These are phyloP conservation scores for Fusarium chlamydosporum DNA, from an alignment of 2,329 filamentous ascomycete species.

Conservation along the genomic window DNA sequence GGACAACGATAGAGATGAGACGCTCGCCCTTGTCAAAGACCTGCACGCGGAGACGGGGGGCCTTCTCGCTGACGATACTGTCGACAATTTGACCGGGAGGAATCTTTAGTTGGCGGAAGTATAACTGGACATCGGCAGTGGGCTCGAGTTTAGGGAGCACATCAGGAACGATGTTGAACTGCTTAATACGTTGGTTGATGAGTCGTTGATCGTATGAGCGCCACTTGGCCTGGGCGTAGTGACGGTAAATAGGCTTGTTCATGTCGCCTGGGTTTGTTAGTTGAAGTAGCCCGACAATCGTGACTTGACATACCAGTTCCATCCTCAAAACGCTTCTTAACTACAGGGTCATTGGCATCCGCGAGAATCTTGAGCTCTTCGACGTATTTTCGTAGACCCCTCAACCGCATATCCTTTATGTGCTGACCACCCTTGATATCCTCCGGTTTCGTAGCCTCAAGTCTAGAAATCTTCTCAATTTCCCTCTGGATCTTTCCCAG, in stretches of 20 bases:
- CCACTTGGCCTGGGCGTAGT: slow-evolving; percentile 91
- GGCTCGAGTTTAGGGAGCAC: slow-evolving; percentile 85
- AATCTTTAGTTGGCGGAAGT: slow-evolving; percentile 79
- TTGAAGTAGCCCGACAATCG: background rate
- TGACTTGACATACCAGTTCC: slow-evolving; percentile 74
- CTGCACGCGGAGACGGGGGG: slow-evolving; percentile 85
- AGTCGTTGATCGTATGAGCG: slow-evolving; percentile 83
- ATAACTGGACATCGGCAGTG: slow-evolving; percentile 82
- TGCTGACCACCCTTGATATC: slow-evolving; percentile 72
- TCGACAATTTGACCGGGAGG: slow-evolving; percentile 84
- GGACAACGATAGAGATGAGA: slow-evolving; percentile 84
- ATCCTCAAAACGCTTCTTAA: slow-evolving; percentile 96
- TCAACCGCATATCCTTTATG: slow-evolving; percentile 76
- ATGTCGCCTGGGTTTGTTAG: slow-evolving; percentile 78
- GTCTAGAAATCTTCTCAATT: slow-evolving; percentile 75
- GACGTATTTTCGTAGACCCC: slow-evolving; percentile 78
- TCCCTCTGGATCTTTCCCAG: slow-evolving; percentile 78
- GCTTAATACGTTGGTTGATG: slow-evolving; percentile 85
- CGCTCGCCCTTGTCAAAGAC: slow-evolving; percentile 86
- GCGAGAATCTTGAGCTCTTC: slow-evolving; percentile 88
- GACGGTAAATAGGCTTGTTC: slow-evolving; percentile 95
- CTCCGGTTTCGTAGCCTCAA: slow-evolving; percentile 71
- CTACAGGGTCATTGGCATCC: slow-evolving; percentile 93
- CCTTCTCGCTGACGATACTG: slow-evolving; percentile 78
- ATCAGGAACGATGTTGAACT: slow-evolving; percentile 91